Conservation (phyloP, 2,329 filamentous ascomycete species). For the Calonectria multiphialidica region DNA sequence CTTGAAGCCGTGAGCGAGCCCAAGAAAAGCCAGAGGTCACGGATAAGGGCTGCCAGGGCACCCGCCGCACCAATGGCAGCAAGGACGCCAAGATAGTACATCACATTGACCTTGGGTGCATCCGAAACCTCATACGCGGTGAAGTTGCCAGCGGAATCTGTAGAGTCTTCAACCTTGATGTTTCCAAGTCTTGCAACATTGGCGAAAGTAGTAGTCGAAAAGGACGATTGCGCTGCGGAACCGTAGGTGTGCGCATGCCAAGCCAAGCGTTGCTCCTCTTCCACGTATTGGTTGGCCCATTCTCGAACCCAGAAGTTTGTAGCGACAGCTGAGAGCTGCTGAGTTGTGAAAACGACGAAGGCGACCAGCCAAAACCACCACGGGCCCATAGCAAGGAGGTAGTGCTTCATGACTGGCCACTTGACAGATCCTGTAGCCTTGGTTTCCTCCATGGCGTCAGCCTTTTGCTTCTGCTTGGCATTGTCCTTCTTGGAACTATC, state of each 20-base stretch:
- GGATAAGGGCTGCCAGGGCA: conserved; percentile 82
- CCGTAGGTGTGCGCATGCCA: conserved; percentile 42
- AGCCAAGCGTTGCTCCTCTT: conserved; percentile 49
- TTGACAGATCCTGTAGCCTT: conserved; percentile 92
- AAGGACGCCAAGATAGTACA: conserved; percentile 88
- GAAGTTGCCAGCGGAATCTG: conserved; percentile 24
- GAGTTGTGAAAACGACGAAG: conserved; percentile 78
- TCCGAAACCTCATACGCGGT: conserved; percentile 24
- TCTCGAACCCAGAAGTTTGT: conserved; percentile 95
- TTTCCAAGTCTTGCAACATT: conserved; percentile 55
- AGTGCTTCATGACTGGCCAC: conserved; percentile 86
- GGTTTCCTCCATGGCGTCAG: conserved; percentile 74
- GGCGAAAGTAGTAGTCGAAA: conserved; percentile 48
- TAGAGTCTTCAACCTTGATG: conserved; percentile 4
- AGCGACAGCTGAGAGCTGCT: conserved; percentile 87
- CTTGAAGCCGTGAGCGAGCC: conserved; percentile 91
- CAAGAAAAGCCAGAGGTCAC: conserved; percentile 91
- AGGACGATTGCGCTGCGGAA: conserved; percentile 29
- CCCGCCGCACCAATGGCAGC: conserved; percentile 83
- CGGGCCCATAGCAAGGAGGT: conserved; percentile 90
- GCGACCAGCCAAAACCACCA: conserved; percentile 96
- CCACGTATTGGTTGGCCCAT: conserved; percentile 92
- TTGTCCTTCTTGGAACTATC: conserved; percentile 60
- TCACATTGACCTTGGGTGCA: conserved; percentile 76
- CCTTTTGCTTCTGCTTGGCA: conserved; percentile 58